Conservation (phyloP, 2,329 filamentous ascomycete genomes). For the Hypomyces perniciosus region DNA sequence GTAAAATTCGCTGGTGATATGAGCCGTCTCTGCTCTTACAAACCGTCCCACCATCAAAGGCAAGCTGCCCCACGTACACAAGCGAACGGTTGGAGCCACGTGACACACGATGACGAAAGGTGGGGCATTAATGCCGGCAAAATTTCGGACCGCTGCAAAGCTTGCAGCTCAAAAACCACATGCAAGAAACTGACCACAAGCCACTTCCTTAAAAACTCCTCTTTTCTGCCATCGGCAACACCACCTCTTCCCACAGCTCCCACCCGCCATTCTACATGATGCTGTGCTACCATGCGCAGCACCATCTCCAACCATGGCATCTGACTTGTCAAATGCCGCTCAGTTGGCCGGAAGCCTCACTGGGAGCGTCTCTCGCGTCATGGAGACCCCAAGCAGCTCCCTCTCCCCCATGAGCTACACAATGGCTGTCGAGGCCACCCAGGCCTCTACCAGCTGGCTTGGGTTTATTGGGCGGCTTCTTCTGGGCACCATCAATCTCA, state of each 20-base stretch:
- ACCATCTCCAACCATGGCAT: slow-evolving; percentile 34
- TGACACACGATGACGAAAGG: not conserved
- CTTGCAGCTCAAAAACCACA: slow-evolving; percentile 11
- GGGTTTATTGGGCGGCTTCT: slow-evolving; percentile 50
- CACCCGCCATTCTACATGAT: slow-evolving; percentile 27
- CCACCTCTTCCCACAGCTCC: slow-evolving; percentile 17
- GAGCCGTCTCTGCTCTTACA: no score
- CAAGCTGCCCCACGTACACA: not conserved
- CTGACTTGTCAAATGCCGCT: slow-evolving; percentile 34
- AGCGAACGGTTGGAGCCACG: not conserved
- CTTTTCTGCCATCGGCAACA: slow-evolving; percentile 11
- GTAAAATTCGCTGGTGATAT: no score
- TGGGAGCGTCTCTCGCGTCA: slow-evolving; percentile 26
- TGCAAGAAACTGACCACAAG: slow-evolving; percentile 8
- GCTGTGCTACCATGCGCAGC: slow-evolving; percentile 27
- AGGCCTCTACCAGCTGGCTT: slow-evolving; percentile 48
- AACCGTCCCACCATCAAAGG: no score
- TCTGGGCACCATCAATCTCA: slow-evolving; percentile 48
- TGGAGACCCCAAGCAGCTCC: slow-evolving; percentile 26
- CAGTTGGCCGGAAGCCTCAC: slow-evolving; percentile 28
- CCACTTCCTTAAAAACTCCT: slow-evolving; percentile 5
- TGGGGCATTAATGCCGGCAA: slow-evolving; percentile 7
- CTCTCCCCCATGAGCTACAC: slow-evolving; percentile 35
- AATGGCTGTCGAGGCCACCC: slow-evolving; percentile 26
- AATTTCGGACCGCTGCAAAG: slow-evolving; percentile 10